These are phyloP conservation scores for Podila horticola DNA, from an alignment of 192 early-diverging fungal species.

Conservation along the genomic window DNA sequence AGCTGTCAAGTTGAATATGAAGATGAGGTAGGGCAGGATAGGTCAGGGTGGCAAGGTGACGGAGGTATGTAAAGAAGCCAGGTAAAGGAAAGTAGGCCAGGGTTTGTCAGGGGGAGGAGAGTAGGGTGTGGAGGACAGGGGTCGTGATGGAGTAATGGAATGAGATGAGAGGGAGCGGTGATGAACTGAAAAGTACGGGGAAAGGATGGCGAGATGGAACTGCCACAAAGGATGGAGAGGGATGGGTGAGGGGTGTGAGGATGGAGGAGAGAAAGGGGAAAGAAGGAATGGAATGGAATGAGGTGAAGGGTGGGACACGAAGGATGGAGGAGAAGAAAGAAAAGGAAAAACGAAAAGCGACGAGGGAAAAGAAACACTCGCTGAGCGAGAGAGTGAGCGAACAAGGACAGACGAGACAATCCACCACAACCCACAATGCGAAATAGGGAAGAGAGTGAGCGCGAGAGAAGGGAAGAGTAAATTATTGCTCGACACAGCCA, in stretches of 20 bases:
- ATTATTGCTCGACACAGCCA: too few relatives aligned
- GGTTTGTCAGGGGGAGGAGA: neutral
- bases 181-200: slow-evolving; percentile 13
- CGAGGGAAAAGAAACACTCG: neutral
- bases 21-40: neutral
- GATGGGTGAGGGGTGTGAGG: slow-evolving; percentile 5
- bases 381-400: neutral
- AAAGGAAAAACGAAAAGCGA: neutral
- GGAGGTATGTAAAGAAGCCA: neutral
- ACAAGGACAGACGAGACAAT: too few relatives aligned
- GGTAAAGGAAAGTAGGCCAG: neutral
- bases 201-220: slow-evolving; percentile 34
- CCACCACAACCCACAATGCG: too few relatives aligned
- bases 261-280: neutral
- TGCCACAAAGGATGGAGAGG: slow-evolving; percentile 14
- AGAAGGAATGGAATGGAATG: neutral
- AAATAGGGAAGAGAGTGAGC: too few relatives aligned
- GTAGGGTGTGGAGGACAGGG: neutral
- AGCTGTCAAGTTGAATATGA: slow-evolving; percentile 25
- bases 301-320: neutral
- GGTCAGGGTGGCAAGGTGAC: neutral
- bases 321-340: neutral
- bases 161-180: neutral
- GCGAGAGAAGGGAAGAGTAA: too few relatives aligned
- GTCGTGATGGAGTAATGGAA: neutral